Conservation (phyloP, 2,329 filamentous ascomycete species). For the Gnomoniopsis smithogilvyi region DNA sequence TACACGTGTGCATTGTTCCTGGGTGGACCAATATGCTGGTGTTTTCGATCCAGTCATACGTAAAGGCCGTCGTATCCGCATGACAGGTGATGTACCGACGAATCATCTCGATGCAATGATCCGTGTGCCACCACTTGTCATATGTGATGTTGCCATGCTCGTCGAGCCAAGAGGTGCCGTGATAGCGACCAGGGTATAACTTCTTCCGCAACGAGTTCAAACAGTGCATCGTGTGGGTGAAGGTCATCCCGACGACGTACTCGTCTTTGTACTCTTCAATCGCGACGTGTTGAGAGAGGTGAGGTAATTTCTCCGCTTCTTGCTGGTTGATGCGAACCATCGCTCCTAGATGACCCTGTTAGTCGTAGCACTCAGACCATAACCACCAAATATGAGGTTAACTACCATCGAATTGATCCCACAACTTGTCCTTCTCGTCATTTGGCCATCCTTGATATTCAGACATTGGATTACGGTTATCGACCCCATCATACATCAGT, state of each 20-base stretch:
- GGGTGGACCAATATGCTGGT: not conserved
- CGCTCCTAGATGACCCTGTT: not conserved
- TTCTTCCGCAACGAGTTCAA: not conserved
- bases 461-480: not conserved
- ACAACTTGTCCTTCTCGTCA: not conserved
- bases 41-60: conserved; percentile 3
- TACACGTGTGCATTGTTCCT: not conserved
- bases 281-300: not conserved
- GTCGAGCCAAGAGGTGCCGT: not conserved
- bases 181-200: not conserved
- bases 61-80: not conserved
- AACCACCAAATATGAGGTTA: not conserved
- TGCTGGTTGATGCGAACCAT: not conserved
- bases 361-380: not conserved
- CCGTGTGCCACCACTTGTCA: not conserved
- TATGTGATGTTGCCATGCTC: not conserved
- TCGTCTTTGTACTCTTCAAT: not conserved
- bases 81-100: not conserved
- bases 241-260: not conserved
- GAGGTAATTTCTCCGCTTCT: not conserved
- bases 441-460: not conserved
- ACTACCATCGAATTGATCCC: not conserved
- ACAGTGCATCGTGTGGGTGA: not conserved
- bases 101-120: not conserved
- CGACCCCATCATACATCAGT: not conserved